These are phyloP conservation scores for Diaporthe australafricana DNA, from an alignment of 2,329 filamentous ascomycete genomes.

Conservation along the genomic window DNA sequence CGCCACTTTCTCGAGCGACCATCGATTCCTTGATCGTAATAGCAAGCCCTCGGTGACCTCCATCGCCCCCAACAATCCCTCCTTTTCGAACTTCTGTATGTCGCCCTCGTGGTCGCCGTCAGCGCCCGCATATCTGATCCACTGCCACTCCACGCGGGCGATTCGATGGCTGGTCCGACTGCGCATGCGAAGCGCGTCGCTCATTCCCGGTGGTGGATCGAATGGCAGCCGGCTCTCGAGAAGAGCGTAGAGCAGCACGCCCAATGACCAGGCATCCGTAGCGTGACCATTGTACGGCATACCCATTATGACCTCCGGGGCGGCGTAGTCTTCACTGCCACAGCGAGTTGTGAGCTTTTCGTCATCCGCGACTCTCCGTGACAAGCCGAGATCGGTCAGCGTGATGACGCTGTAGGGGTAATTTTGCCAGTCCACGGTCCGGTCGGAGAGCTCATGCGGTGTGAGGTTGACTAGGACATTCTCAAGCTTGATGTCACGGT, in stretches of 20 bases:
- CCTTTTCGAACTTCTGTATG: constrained; percentile 69
- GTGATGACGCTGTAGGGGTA: constrained; percentile 89
- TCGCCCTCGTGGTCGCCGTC: constrained; percentile 87
- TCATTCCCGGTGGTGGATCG: constrained; percentile 85
- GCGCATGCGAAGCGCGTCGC: constrained; percentile 79
- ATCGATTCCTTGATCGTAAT: constrained; percentile 83
- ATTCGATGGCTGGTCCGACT: constrained; percentile 94
- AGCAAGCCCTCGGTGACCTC: constrained; percentile 86
- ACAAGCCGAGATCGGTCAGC: constrained; percentile 91
- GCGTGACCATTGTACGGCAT: constrained; percentile 93
- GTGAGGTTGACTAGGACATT: constrained; percentile 88
- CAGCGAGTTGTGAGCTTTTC: constrained; percentile 94
- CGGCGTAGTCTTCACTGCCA: constrained; percentile 96
- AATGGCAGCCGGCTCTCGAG: constrained; percentile 95
- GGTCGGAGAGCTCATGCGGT: constrained; percentile 71
- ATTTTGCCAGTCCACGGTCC: constrained; percentile 74
- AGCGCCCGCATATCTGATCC: constrained; percentile 85
- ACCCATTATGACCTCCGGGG: constrained; percentile 95
- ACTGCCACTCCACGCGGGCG: constrained; percentile 93
- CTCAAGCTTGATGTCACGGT: constrained; percentile 97
- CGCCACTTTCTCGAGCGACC: constrained; percentile 79
- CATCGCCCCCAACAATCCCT: constrained; percentile 79
- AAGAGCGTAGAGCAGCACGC: constrained; percentile 91
- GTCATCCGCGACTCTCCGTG: constrained; percentile 84
- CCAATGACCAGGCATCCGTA: constrained; percentile 95